Conservation (phyloP, 108 stramenopile genomes). For the Nannochloropsis oceanica region DNA sequence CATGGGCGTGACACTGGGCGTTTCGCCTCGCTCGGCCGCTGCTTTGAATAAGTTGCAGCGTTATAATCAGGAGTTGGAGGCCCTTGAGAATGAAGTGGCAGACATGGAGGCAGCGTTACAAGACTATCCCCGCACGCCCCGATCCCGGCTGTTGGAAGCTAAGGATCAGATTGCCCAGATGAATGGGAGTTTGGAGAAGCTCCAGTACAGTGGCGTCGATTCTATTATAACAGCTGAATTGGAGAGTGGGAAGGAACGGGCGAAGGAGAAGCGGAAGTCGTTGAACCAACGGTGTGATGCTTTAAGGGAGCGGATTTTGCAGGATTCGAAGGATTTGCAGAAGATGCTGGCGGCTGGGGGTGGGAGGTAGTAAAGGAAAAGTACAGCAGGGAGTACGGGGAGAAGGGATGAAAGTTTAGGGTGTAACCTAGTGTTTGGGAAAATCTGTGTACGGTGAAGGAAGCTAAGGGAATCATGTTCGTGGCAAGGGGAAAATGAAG, state of each 20-base stretch:
- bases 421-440: too few relatives aligned
- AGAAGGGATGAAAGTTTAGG: too few relatives aligned
- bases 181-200: not conserved
- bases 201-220: not conserved
- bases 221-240: not conserved
- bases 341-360: not conserved
- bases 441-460: too few relatives aligned
- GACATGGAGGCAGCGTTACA: not conserved
- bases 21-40: not conserved
- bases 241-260: not conserved
- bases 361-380: not conserved
- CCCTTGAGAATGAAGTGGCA: not conserved
- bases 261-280: not conserved
- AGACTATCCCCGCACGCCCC: not conserved
- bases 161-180: not conserved
- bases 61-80: not conserved
- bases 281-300: not conserved
- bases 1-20: not conserved
- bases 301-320: not conserved
- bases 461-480: too few relatives aligned
- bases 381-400: too few relatives aligned
- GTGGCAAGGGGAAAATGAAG: too few relatives aligned
- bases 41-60: not conserved
- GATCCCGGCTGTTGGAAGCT: not conserved
- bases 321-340: not conserved